Conservation (phyloP, 1,284 basidiomycete species). For the Trichosporon sp. region DNA sequence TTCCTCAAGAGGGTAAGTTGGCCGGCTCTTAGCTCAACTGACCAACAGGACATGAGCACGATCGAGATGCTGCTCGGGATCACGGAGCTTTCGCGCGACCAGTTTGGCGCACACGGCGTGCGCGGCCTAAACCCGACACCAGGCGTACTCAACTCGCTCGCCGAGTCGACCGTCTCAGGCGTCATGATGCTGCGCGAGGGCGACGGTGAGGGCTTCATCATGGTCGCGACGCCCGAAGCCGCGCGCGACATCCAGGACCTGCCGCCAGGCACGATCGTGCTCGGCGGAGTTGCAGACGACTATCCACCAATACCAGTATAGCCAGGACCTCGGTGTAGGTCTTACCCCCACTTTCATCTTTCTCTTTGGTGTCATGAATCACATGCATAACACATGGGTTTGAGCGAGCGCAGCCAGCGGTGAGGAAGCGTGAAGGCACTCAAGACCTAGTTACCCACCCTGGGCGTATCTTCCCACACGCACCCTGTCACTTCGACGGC, state of each 20-base stretch:
- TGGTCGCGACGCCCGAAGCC: slow-evolving; percentile 39
- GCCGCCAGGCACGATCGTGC: slow-evolving; percentile 40
- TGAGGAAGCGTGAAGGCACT: too few species aligned
- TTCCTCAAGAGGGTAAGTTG: slow-evolving; percentile 31
- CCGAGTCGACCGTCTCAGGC: slow-evolving; percentile 38
- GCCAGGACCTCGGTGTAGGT: too few species aligned
- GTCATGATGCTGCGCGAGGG: slow-evolving; percentile 39
- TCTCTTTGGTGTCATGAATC: not conserved
- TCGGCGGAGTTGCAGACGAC: slow-evolving; percentile 30
- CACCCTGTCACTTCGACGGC: too few species aligned
- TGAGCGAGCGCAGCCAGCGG: too few species aligned
- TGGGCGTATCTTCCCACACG: too few species aligned
- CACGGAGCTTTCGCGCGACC: slow-evolving; percentile 26
- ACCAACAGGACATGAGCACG: slow-evolving; percentile 31
- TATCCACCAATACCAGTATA: not conserved
- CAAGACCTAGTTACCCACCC: too few species aligned
- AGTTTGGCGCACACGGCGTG: slow-evolving; percentile 26
- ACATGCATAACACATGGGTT: not conserved
- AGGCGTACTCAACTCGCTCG: slow-evolving; percentile 39
- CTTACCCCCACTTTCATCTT: not conserved
- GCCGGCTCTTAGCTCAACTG: not conserved
- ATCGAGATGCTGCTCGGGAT: slow-evolving; percentile 30
- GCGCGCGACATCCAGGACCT: slow-evolving; percentile 42
- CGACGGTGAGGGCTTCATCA: slow-evolving; percentile 32
- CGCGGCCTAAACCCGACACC: slow-evolving; percentile 43